Evolutionary conservation across 805 yeast species (phyloP).

Genomic region (Cyberlindnera meyerae): DNA sequence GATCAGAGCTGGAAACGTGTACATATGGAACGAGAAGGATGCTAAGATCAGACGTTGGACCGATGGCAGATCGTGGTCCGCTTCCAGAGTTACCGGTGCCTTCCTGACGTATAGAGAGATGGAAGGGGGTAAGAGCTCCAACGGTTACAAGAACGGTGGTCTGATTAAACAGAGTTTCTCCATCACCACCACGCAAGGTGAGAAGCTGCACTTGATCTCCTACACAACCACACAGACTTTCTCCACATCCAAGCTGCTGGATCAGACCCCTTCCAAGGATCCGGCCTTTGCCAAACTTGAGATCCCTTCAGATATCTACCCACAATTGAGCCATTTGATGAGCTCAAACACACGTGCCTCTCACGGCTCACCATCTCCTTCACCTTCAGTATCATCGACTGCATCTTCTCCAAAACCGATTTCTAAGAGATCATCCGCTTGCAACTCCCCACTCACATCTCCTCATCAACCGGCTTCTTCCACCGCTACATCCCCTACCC

Average conservation of each 20-base stretch:
- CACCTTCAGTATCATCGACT: conserved; percentile 10
- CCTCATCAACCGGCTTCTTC: neutral
- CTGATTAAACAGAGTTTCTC: conserved; percentile 63
- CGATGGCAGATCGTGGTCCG: conserved; percentile 70
- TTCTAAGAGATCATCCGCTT: too few relatives aligned
- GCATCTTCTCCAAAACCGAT: neutral
- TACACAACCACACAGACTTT: conserved; percentile 36
- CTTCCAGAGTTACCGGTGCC: conserved; percentile 62
- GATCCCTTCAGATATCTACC: conserved; percentile 34
- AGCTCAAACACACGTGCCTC: conserved; percentile 2
- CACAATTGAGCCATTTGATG: conserved; percentile 15
- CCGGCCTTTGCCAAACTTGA: conserved; percentile 25
- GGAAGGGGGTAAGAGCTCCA: conserved; percentile 27
- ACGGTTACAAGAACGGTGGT: conserved; percentile 44
- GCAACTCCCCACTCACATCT: neutral
- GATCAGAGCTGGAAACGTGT: conserved; percentile 56
- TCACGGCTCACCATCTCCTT: conserved; percentile 4
- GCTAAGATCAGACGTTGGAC: conserved; percentile 78
- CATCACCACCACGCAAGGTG: conserved; percentile 45
- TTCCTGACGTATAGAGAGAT: conserved; percentile 62
- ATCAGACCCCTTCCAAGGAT: conserved; percentile 42
- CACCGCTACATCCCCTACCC: conserved; percentile 1
- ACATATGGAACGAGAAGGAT: conserved; percentile 67
- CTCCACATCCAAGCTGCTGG: conserved; percentile 25
- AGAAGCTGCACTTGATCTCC: conserved; percentile 57